Percentiles rank a stretch among this genome's conserved stretches.
phyloP scores from a whole-genome alignment of 345 rosid species.

The Stellera chamaejasme region DNA sequence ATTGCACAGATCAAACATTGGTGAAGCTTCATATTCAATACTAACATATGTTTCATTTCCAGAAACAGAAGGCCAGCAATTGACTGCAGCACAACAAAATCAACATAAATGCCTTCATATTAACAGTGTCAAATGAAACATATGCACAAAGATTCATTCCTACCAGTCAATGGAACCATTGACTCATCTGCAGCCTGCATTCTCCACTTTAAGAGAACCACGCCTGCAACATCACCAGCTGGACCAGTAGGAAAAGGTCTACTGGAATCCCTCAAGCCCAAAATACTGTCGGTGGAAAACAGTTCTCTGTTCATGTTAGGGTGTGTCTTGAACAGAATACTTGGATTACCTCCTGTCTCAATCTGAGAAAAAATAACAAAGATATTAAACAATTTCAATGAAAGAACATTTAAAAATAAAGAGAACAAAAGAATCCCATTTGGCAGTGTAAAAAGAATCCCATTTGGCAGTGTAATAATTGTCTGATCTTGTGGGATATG shows the following conservation, averaged over 20 bases:
- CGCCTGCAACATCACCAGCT: conserved; percentile 69
- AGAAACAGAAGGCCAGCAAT: conserved; percentile 97
- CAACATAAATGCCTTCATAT: conserved; percentile 3
- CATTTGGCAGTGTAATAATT: no score
- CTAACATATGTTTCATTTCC: conserved; percentile 84
- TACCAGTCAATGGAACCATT: conserved; percentile 86
- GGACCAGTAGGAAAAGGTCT: conserved; percentile 88
- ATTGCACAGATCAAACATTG: conserved; percentile 75
- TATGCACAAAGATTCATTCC: conserved; percentile 19
- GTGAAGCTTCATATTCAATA: conserved; percentile 87
- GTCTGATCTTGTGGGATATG: no score
- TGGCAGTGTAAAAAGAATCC: background rate
- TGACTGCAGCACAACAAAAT: conserved; percentile 46
- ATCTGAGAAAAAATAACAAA: conserved; percentile 32
- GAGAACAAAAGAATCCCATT: background rate
- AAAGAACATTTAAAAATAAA: background rate
- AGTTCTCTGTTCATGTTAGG: conserved; percentile 84
- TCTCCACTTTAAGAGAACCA: conserved; percentile 91
- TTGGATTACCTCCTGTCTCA: conserved; percentile 73
- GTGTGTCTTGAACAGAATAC: conserved; percentile 78
- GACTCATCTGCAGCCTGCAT: conserved; percentile 89
- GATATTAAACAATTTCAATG: background rate
- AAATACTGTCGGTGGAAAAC: conserved; percentile 56
- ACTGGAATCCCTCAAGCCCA: conserved; percentile 77
- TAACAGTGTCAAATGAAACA: no score